Conservation (phyloP, 1,284 basidiomycete genomes). For the Pascua guehoae region DNA sequence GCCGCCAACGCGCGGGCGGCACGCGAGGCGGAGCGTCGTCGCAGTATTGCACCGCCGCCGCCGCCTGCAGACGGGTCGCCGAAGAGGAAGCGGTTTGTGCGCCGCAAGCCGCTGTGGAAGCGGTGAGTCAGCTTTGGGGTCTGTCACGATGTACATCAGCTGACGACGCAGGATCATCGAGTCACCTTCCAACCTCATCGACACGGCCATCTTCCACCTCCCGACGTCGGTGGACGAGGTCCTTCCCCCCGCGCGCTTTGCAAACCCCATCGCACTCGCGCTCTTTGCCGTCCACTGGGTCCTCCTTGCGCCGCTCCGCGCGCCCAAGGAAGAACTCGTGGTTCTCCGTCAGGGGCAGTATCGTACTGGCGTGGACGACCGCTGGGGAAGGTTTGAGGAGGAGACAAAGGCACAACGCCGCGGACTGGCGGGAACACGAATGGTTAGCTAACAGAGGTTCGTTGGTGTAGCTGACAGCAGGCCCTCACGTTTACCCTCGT, state of each 20-base stretch:
- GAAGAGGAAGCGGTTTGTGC: constrained; percentile 35
- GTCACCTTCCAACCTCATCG: constrained; percentile 26
- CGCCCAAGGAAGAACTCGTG: neutral
- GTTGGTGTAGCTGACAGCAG: constrained; percentile 19
- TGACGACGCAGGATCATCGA: constrained; percentile 22
- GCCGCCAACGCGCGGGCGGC: constrained; percentile 32
- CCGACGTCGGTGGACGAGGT: constrained; percentile 33
- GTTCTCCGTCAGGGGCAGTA: constrained; percentile 15
- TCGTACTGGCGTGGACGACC: constrained; percentile 21
- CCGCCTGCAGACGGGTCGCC: neutral
- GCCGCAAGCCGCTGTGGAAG: constrained; percentile 33
- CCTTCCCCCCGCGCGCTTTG: constrained; percentile 32
- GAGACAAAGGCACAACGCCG: constrained; percentile 7
- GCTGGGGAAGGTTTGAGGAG: constrained; percentile 38
- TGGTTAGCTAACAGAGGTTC: constrained; percentile 18
- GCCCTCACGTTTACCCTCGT: constrained; percentile 29
- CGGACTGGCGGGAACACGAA: constrained; percentile 26
- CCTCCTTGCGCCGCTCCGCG: constrained; percentile 36
- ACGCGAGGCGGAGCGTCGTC: constrained; percentile 11
- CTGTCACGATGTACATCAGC: neutral
- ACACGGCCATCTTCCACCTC: constrained; percentile 24
- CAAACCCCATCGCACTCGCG: constrained; percentile 36
- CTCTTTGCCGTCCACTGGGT: constrained; percentile 39
- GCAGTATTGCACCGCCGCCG: neutral
- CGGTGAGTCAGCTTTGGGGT: constrained; percentile 30